phyloP scores from a whole-genome alignment of 1,284 basidiomycete species.

The Microbotryum intermedium region DNA sequence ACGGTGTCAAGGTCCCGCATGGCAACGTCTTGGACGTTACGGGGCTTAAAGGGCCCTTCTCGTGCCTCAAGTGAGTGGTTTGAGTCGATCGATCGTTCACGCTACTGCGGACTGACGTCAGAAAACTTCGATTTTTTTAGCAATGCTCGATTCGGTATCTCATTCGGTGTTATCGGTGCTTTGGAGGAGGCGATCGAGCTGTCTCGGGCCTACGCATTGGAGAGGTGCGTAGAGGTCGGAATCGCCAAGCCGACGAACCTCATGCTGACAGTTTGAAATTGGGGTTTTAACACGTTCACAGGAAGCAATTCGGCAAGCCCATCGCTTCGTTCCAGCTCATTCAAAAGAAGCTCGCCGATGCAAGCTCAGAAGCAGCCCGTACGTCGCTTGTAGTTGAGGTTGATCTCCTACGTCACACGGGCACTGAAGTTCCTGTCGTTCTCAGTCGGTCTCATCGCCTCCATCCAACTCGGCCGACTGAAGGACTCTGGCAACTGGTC shows the following conservation, averaged over 20 bases:
- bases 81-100: background rate
- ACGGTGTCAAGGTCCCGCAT: constrained; percentile 62
- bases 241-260: background rate
- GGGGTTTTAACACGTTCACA: constrained; percentile 11
- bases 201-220: constrained; percentile 75
- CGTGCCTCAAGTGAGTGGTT: constrained; percentile 59
- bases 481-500: constrained; percentile 72
- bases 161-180: constrained; percentile 69
- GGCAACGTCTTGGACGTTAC: constrained; percentile 65
- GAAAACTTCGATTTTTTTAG: constrained; percentile 10
- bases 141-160: constrained; percentile 81
- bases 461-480: constrained; percentile 67
- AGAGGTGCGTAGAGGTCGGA: constrained; percentile 47
- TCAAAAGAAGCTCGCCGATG: constrained; percentile 94
- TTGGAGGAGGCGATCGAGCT: constrained; percentile 81
- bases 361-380: constrained; percentile 71
- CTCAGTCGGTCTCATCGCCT: constrained; percentile 28
- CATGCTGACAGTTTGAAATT: no score
- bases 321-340: constrained; percentile 84
- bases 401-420: background rate
- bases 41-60: constrained; percentile 76
- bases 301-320: constrained; percentile 75
- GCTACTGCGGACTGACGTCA: background rate
- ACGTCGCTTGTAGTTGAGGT: constrained; percentile 56
- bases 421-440: constrained; percentile 40